phyloP scores from a whole-genome alignment of 177 flowering plant genomes.

The Vitis hybrid region DNA sequence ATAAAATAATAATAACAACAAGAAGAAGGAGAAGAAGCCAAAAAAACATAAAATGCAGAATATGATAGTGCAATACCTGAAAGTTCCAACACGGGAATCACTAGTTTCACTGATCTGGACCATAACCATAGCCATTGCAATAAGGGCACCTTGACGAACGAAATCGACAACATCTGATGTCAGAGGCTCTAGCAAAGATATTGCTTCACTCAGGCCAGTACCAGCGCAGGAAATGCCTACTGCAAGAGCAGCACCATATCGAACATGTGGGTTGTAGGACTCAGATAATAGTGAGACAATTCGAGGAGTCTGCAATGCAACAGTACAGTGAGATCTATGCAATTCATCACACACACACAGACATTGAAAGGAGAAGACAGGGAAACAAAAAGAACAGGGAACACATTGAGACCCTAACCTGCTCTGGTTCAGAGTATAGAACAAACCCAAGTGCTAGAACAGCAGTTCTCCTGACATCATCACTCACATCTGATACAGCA shows the following conservation, averaged over 20 bases:
- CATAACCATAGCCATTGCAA: slow-evolving; percentile 99
- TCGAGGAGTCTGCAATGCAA: slow-evolving; percentile 79
- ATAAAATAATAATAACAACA: not conserved
- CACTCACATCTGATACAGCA: slow-evolving; percentile 95
- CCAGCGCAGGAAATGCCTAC: slow-evolving; percentile 99
- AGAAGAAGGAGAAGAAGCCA: not conserved
- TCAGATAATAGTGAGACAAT: slow-evolving; percentile 93
- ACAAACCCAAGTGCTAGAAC: slow-evolving; percentile 94
- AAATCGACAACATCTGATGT: slow-evolving; percentile 99
- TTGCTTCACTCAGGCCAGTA: slow-evolving; percentile 96
- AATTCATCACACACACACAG: not conserved
- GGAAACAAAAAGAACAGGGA: not conserved
- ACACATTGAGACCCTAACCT: slow-evolving; percentile 43
- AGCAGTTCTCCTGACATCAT: slow-evolving; percentile 95
- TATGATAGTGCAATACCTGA: slow-evolving; percentile 52
- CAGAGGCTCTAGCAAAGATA: slow-evolving; percentile 93
- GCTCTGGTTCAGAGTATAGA: slow-evolving; percentile 88
- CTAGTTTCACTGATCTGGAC: slow-evolving; percentile 92
- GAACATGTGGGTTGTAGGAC: slow-evolving; percentile 98
- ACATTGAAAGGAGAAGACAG: not conserved
- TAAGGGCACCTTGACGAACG: slow-evolving; percentile 99
- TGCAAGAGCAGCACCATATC: slow-evolving; percentile 98
- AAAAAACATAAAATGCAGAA: not conserved
- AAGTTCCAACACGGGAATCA: slow-evolving; percentile 96
- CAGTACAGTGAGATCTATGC: slow-evolving; percentile 1